phyloP scores from a whole-genome alignment of 1,139 yeast genomes.

The Suhomyces bokatorum region DNA sequence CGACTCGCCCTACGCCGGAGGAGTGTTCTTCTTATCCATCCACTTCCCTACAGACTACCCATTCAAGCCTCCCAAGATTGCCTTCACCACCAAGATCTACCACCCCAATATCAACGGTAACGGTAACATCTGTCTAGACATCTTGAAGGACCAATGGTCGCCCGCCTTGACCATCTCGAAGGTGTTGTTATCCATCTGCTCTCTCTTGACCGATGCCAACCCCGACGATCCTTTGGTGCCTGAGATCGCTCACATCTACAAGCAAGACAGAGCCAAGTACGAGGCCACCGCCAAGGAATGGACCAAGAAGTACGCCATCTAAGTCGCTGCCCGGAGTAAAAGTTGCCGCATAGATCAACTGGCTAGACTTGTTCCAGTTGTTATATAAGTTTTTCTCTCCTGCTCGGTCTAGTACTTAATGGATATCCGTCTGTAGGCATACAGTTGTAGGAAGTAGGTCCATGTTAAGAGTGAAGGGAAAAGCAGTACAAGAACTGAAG shows the following conservation, averaged over 20 bases:
- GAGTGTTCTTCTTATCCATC: conserved; percentile 86
- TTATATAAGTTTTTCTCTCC: conserved; percentile 6
- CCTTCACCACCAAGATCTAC: conserved; percentile 85
- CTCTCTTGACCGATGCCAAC: conserved; percentile 92
- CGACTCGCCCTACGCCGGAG: conserved; percentile 92
- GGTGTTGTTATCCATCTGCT: conserved; percentile 84
- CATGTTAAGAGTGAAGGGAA: too few species aligned
- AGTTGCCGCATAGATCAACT: conserved; percentile 5
- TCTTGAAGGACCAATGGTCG: conserved; percentile 87
- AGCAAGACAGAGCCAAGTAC: conserved; percentile 90
- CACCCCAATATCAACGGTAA: conserved; percentile 90
- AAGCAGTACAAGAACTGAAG: too few species aligned
- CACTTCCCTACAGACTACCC: conserved; percentile 96
- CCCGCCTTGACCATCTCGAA: conserved; percentile 89
- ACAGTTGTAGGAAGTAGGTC: background rate
- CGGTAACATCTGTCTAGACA: conserved; percentile 85
- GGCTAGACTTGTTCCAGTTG: background rate
- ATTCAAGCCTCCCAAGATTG: conserved; percentile 91
- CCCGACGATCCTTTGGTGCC: conserved; percentile 99
- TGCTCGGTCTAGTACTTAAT: conserved; percentile 2
- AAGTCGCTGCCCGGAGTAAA: conserved; percentile 15
- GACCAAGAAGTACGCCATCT: conserved; percentile 98
- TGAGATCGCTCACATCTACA: conserved; percentile 95
- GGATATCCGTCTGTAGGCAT: conserved; percentile 2
- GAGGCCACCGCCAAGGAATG: conserved; percentile 98